A percentile compares a stretch with the other conserved stretches of the same genome.
Conservation (phyloP, 1,139 yeast species). For the Suhomyces kunorum region DNA sequence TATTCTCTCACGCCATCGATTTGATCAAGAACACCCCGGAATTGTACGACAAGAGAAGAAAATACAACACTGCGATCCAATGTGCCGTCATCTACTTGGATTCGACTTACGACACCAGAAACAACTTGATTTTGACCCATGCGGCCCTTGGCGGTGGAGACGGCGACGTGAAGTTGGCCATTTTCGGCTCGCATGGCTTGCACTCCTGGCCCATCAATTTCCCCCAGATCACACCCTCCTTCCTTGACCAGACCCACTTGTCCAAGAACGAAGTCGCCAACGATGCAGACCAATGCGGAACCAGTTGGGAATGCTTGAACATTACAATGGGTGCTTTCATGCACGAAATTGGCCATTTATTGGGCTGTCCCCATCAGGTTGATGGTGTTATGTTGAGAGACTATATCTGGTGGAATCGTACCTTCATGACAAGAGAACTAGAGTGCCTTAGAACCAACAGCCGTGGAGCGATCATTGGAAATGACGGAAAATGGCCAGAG, state of each 20-base stretch:
- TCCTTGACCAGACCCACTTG: constrained; percentile 68
- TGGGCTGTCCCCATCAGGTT: constrained; percentile 92
- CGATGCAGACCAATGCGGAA: constrained; percentile 80
- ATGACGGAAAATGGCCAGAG: constrained; percentile 56
- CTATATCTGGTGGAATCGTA: constrained; percentile 76
- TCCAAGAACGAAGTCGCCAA: constrained; percentile 77
- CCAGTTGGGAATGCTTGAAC: constrained; percentile 87
- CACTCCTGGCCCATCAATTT: constrained; percentile 86
- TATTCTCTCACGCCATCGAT: constrained; percentile 78
- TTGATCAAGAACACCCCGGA: constrained; percentile 51
- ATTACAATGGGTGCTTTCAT: constrained; percentile 90
- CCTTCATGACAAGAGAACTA: constrained; percentile 74
- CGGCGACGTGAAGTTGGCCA: constrained; percentile 70
- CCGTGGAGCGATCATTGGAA: constrained; percentile 41
- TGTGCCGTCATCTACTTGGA: constrained; percentile 87
- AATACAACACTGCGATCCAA: constrained; percentile 52
- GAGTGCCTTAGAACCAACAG: constrained; percentile 54
- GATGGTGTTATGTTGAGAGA: constrained; percentile 90
- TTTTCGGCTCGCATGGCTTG: constrained; percentile 90
- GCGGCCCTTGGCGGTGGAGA: constrained; percentile 95
- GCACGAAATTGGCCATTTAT: constrained; percentile 91
- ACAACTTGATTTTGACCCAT: constrained; percentile 71
- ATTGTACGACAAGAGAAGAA: constrained; percentile 20
- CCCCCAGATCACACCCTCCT: constrained; percentile 67
- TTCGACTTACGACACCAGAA: constrained; percentile 71